Evolutionary conservation across 2,329 filamentous ascomycete species (phyloP), one percentile per base, ranked within the genome.

Genomic region (Dichotomopilus funicola): DNA sequence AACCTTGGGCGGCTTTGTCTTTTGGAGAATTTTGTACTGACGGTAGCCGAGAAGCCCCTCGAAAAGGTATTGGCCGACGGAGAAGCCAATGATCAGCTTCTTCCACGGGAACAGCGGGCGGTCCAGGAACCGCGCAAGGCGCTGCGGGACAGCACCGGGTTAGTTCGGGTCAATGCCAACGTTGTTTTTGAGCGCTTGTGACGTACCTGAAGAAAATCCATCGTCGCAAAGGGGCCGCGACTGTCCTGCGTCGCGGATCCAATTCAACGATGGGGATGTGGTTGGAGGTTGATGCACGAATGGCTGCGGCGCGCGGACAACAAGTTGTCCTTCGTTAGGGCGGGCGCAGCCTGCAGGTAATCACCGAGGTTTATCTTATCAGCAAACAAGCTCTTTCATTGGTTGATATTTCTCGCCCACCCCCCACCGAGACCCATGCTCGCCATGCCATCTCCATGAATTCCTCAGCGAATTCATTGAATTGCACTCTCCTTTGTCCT

Each of bases 81-180:
- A 95, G 76, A 99, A 99, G 66, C 91, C 89, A 65, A 97, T 82
- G 66, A 99, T 91, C 66, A 99, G 84, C 71, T 85, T 88, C 83
- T 96, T 99, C 94, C 94, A 99, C 54, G 94, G 92, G 76, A 97
- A 96, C 68, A 89, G 78, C 56, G 92, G 91, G 68, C 89, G 85
- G 77, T 99, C 94, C 66, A 97, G 86, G 72, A 88, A 85, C 72
- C 83, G 83, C 69, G 90, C 89, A 64, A 97, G 85, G 77, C 81
- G 81, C 82, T 86, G 68, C 36, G 48, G 53, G 48, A 49, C 38
- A 54, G 54, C 47, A 31, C 6, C 6, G 45, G 58, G 62, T 61
- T 60, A 59, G 54, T 43, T 48, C n/a, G 51, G 46, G 66, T 59
- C 65, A 63, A 51, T 53, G 19, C 19, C 33, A 44, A 53, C n/a